Percentiles rank a stretch among this genome's conserved stretches.
phyloP scores from a whole-genome alignment of 2,329 filamentous ascomycete species.

The Talaromyces verruculosus region DNA sequence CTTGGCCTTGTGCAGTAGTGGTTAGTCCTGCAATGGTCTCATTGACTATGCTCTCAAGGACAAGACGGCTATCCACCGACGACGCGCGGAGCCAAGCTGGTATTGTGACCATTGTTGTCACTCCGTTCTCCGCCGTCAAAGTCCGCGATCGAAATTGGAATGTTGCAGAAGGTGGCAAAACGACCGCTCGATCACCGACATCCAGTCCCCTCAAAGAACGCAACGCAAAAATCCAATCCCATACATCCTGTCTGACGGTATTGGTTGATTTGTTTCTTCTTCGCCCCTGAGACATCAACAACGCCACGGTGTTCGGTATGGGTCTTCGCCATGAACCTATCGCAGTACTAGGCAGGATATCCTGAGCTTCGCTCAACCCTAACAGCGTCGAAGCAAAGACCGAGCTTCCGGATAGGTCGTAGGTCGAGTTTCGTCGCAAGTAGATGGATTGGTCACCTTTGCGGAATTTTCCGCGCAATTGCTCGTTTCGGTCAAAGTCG shows the following conservation, averaged over 20 bases:
- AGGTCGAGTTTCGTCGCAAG: constrained; percentile 68
- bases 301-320: constrained; percentile 26
- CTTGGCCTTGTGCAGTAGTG: constrained; percentile 23
- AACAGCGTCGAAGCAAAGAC: constrained; percentile 73
- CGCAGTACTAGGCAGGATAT: constrained; percentile 33
- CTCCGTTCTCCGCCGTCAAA: constrained; percentile 27
- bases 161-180: constrained; percentile 52
- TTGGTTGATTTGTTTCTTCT: constrained; percentile 29
- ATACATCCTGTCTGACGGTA: constrained; percentile 44
- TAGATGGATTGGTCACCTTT: constrained; percentile 68
- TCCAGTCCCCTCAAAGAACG: constrained; percentile 55
- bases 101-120: constrained; percentile 39
- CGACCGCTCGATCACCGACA: constrained; percentile 65
- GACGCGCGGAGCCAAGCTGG: constrained; percentile 57
- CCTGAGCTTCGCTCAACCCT: constrained; percentile 65
- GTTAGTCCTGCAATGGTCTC: constrained; percentile 34
- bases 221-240: constrained; percentile 74
- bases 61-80: constrained; percentile 69
- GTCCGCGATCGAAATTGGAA: constrained; percentile 32
- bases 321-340: constrained; percentile 31
- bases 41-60: constrained; percentile 56
- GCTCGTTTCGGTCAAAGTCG: constrained; percentile 65
- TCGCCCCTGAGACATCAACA: constrained; percentile 27
- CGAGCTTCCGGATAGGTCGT: constrained; percentile 59
- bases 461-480: constrained; percentile 63